Conservation (phyloP, 2,329 filamentous ascomycete species). For the Ascochyta lentis region DNA sequence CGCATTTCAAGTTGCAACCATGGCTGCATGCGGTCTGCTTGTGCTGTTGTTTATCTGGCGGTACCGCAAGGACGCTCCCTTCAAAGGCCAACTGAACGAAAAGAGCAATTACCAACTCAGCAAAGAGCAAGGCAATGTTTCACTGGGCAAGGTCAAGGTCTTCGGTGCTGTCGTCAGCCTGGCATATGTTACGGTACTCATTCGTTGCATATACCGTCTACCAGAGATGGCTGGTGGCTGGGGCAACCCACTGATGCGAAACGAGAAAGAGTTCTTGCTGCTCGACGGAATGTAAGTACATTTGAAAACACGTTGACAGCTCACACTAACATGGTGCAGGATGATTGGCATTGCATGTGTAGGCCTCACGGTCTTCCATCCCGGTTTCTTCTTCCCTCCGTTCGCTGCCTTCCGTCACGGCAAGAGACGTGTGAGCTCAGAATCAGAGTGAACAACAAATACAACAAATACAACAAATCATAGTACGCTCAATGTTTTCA, state of each 20-base stretch:
- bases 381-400: constrained; percentile 38
- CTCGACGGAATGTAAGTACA: constrained; percentile 53
- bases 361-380: constrained; percentile 33
- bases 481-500: no score
- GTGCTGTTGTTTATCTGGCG: constrained; percentile 44
- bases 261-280: constrained; percentile 55
- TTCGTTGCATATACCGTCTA: constrained; percentile 56
- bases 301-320: no score
- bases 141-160: constrained; percentile 27
- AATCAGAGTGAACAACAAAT: constrained; percentile 1
- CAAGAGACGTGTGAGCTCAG: constrained; percentile 9
- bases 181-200: constrained; percentile 53
- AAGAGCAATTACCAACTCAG: constrained; percentile 34
- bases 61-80: constrained; percentile 28
- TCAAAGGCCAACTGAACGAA: constrained; percentile 19
- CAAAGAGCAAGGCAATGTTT: constrained; percentile 27
- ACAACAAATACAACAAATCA: background rate
- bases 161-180: constrained; percentile 38
- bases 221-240: constrained; percentile 56
- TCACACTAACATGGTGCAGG: constrained; percentile 20
- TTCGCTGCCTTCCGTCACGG: constrained; percentile 30
- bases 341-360: constrained; percentile 39
- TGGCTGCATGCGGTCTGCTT: constrained; percentile 55
- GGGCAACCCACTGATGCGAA: constrained; percentile 52
- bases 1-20: constrained; percentile 60